Percentiles rank a stretch among this genome's conserved stretches.
phyloP scores from a whole-genome alignment of 805 yeast genomes.

The Candida vaughaniae region DNA sequence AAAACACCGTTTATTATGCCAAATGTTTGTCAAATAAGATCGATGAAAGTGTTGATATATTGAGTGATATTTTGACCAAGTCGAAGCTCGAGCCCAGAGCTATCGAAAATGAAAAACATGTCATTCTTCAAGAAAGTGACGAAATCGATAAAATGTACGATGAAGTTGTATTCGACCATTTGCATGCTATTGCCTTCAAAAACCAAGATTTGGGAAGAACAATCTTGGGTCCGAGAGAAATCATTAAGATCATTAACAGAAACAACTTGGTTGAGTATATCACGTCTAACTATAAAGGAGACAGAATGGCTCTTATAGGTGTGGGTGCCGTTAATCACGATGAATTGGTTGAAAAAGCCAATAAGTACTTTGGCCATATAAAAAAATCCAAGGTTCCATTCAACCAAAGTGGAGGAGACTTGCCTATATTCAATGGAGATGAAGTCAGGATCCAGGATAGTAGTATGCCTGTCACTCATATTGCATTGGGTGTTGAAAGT shows the following conservation, averaged over 20 bases:
- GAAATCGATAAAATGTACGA: conserved; percentile 98
- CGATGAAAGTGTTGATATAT: conserved; percentile 80
- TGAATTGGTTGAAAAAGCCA: conserved; percentile 73
- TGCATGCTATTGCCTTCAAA: conserved; percentile 88
- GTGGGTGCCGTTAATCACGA: conserved; percentile 93
- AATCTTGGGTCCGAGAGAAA: conserved; percentile 89
- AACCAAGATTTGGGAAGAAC: conserved; percentile 95
- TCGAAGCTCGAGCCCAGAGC: conserved; percentile 81
- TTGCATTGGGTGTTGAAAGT: conserved; percentile 96
- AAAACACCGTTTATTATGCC: conserved; percentile 95
- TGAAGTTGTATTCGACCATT: conserved; percentile 95
- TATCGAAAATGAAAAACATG: conserved; percentile 94
- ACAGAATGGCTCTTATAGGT: conserved; percentile 97
- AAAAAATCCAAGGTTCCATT: conserved; percentile 60
- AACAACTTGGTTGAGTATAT: conserved; percentile 79
- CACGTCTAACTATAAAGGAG: conserved; percentile 85
- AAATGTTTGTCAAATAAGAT: conserved; percentile 80
- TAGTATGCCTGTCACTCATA: conserved; percentile 82
- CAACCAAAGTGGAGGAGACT: conserved; percentile 69
- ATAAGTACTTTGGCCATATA: conserved; percentile 72
- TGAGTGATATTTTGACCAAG: conserved; percentile 85
- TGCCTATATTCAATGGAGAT: conserved; percentile 81
- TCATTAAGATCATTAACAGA: conserved; percentile 77
- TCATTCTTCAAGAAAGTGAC: conserved; percentile 92
- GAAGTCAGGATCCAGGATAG: conserved; percentile 83